Base-by-base conservation (phyloP, 805 yeast species). In the Schwanniomyces vanrijiae region DNA sequence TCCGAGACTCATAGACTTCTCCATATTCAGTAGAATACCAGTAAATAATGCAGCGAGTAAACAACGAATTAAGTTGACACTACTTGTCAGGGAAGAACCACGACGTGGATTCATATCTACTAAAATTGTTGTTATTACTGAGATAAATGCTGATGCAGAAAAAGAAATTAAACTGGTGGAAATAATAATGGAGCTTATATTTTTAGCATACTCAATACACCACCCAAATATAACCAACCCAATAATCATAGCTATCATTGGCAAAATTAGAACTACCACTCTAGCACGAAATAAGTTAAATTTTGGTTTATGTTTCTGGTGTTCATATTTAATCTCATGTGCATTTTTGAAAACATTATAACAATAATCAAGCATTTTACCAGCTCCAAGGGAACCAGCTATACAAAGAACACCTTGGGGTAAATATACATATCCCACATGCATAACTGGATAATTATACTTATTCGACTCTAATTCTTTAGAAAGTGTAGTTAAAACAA, bases 91-190 rank as follows among this genome's bases (percentile, higher is more conserved):
- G 3, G 92, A 80, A 0, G 95, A 88, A 0, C 90, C 76, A 40
- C 77, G 77, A 3, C 74, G 64, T 0, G 96, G 96, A 51, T 77
- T 83, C 47, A 89, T 60, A 58, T 90, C 96, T n/a, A 89, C 86
- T 46, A 88, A 61, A 35, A 90, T 64, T 0, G 94, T 87, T 0
- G 84, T 77, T 2, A 83, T 73, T 28, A 80, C 74, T 13, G 85
- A 75, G 34, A 86, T 57, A 37, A 82, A 77, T 43, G 81, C 78
- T 53, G 84, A 77, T 4, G 84, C 72, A n/a, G 83, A 75, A 49
- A 75, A 63, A 5, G 91, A 82, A 2, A 81, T 71, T 44, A 84
- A 60, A 40, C 81, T 82, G 5, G 84, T 71, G 49, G 80, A 68
- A 1, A 88, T 75, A 13, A 88, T 66, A 5, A 87, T 80, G 0